Base-by-base conservation (phyloP, 169 alveolate species). In the Plasmodium fragile region DNA sequence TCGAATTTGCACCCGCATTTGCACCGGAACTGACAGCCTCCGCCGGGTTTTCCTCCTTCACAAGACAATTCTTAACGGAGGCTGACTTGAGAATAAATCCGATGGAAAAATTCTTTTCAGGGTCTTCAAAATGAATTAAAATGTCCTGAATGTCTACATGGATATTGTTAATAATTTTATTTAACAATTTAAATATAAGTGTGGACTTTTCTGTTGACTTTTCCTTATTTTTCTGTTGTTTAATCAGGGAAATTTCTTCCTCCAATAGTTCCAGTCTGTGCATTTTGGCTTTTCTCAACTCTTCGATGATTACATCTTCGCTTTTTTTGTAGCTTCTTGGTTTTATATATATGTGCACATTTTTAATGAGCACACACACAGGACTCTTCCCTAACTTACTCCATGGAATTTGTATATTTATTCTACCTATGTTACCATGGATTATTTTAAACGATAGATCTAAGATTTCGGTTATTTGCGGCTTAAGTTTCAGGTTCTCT, bases 341-440 rank as follows among this genome's bases (percentile, higher is more conserved):
- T 81, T 95, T 97, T 32, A 97, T 92, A 84, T 95, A 92, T 55
- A 97, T 80, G 82, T 97, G 96, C 22, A 96, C 97, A 45, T 95
- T 95, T 73, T 96, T 96, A 28, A 97, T 94, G 30, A 95, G 93
- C 18, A 97, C 95, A 89, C 93, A 90, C n/a, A 97, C 96, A 10
- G 98, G 98, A 10, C 95, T 94, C 25, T 95, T 80, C 39, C 97
- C 97, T 72, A 97, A 91, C 71, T 96, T 95, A 22, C 97, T 93
- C 98, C 98, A 97, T 82, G 98, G 97, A 22, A 97, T 96, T 45
- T 92, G 96, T 45, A 97, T 94, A 16, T 92, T 96, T 72, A 97
- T 91, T 52, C 96, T 82, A n/a, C 97, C 97, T 52, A 97, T 96
- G 81, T 92, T 95, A 2, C 98, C 98, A 73, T 93, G 95, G 36